These are phyloP conservation scores for Hyaloscypha hepaticicola DNA, from an alignment of 495 filamentous ascomycete genomes.

Conservation along the genomic window DNA sequence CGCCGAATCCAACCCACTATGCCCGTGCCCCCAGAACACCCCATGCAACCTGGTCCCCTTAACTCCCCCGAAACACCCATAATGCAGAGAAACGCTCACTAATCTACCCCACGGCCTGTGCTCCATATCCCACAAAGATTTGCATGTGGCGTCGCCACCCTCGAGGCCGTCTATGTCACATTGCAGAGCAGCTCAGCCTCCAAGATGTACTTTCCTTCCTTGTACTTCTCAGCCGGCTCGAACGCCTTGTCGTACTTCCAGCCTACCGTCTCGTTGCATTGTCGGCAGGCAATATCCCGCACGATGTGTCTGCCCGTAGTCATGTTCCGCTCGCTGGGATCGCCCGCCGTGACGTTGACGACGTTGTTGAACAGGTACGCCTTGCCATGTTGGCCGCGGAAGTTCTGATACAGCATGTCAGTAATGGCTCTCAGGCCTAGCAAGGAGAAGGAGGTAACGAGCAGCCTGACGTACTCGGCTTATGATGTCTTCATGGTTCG, in stretches of 20 bases:
- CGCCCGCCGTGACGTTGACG: conserved; percentile 80
- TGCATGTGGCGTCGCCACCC: neutral
- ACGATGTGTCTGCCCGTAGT: conserved; percentile 96
- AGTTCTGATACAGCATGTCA: conserved; percentile 62
- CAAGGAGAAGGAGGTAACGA: neutral
- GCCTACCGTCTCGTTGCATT: conserved; percentile 89
- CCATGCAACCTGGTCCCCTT: neutral
- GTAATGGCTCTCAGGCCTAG: conserved; percentile 2
- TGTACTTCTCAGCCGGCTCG: conserved; percentile 91
- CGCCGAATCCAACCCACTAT: neutral
- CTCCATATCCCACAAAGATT: neutral
- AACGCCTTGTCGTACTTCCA: conserved; percentile 99
- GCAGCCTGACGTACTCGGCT: conserved; percentile 66
- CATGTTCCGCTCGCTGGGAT: conserved; percentile 92
- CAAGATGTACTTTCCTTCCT: conserved; percentile 96
- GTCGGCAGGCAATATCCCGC: conserved; percentile 83
- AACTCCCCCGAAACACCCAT: neutral
- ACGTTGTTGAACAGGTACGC: conserved; percentile 94
- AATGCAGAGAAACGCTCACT: neutral
- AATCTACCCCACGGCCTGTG: neutral
- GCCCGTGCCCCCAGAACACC: neutral
- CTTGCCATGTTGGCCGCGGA: conserved; percentile 97
- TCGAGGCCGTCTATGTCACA: conserved; percentile 41
- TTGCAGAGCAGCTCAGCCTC: conserved; percentile 88
- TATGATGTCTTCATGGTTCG: conserved; percentile 93